Conservation (phyloP, 805 yeast species). For the Diddensiella transvaalensis region DNA sequence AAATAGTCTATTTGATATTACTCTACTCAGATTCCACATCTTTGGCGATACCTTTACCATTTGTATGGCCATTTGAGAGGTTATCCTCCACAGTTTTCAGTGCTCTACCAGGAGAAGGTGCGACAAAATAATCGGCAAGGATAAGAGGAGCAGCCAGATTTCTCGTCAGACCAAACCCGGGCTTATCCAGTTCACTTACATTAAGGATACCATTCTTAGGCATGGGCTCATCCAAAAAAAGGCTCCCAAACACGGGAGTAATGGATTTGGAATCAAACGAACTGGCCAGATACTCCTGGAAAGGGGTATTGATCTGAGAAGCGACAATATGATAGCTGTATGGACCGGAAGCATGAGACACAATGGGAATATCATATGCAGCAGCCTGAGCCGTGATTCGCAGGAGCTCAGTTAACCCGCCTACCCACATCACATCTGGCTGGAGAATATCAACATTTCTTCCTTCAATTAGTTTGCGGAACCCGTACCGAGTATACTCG, state of each 20-base stretch:
- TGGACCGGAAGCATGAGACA: constrained; percentile 53
- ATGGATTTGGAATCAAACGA: constrained; percentile 46
- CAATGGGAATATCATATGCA: constrained; percentile 51
- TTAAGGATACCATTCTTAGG: constrained; percentile 44
- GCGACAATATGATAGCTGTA: constrained; percentile 50
- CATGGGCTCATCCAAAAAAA: constrained; percentile 46
- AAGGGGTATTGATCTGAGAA: constrained; percentile 48
- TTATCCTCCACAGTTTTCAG: constrained; percentile 24
- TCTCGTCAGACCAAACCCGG: constrained; percentile 48
- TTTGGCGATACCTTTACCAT: no score
- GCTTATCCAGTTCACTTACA: constrained; percentile 41
- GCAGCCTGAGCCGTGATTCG: constrained; percentile 48
- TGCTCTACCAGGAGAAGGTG: constrained; percentile 41
- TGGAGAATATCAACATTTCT: constrained; percentile 47
- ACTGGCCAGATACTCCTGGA: constrained; percentile 50
- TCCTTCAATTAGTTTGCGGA: constrained; percentile 48
- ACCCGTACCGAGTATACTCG: constrained; percentile 49
- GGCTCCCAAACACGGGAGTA: constrained; percentile 45
- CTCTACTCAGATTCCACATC: no score
- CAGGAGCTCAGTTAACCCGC: constrained; percentile 48
- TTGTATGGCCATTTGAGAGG: no score
- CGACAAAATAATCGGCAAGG: constrained; percentile 40
- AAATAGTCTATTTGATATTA: no score
- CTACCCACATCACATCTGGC: constrained; percentile 55
- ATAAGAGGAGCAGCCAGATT: constrained; percentile 41